These are phyloP conservation scores for Cyclotella choctawhatcheeana DNA, from an alignment of 108 stramenopile genomes.

Conservation along the genomic window DNA sequence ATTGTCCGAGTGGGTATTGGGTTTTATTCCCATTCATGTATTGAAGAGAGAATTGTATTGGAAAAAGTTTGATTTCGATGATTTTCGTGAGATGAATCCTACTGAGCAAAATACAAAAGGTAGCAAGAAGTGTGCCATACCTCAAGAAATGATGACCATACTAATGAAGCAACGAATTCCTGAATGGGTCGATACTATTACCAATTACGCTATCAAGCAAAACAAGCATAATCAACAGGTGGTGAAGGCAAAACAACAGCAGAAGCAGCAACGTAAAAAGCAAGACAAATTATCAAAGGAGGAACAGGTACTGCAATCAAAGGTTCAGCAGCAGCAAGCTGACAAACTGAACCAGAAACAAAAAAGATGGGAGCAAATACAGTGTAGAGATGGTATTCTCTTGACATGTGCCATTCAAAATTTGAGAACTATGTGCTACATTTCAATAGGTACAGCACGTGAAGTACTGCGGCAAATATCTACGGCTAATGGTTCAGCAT, in stretches of 20 bases:
- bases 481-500: not conserved
- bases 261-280: conserved; percentile 17
- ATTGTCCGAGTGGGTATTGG: conserved; percentile 40
- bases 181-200: conserved; percentile 48
- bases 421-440: conserved; percentile 32
- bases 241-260: conserved; percentile 9
- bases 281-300: conserved; percentile 12
- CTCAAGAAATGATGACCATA: conserved; percentile 50
- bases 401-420: conserved; percentile 27
- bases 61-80: conserved; percentile 3
- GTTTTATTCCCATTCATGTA: conserved; percentile 55
- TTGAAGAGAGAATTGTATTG: conserved; percentile 26
- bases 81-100: too few species aligned
- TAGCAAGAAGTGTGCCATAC: conserved; percentile 29
- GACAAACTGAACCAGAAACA: conserved; percentile 5
- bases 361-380: conserved; percentile 11
- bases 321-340: conserved; percentile 2
- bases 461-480: conserved; percentile 53
- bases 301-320: conserved; percentile 10
- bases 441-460: conserved; percentile 56
- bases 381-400: conserved; percentile 17
- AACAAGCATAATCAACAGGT: conserved; percentile 7
- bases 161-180: conserved; percentile 62
- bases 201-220: conserved; percentile 1
- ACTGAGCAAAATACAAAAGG: not conserved